These are phyloP conservation scores for Thermomucor indicae-seudaticae DNA, from an alignment of 371 early-diverging fungal genomes.

Conservation along the genomic window DNA sequence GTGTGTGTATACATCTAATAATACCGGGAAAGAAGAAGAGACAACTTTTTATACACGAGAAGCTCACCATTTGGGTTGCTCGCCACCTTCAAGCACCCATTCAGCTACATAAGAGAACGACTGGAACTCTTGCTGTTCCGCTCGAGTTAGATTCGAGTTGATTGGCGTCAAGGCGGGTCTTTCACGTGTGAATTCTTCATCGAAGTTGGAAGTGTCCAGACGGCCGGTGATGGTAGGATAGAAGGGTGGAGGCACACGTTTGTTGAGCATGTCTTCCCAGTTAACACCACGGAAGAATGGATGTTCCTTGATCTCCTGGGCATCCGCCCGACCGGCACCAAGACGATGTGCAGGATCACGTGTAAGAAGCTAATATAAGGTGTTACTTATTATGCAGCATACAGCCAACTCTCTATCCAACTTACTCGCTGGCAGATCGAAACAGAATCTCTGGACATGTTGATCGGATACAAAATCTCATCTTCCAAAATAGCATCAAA, in stretches of 20 bases:
- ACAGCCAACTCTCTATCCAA: not conserved
- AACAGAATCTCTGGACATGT: constrained; percentile 90
- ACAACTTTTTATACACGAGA: not conserved
- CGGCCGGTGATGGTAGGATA: constrained; percentile 79
- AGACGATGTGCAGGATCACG: constrained; percentile 86
- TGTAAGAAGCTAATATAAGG: constrained; percentile 65
- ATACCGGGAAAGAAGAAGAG: not conserved
- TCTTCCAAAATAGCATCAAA: constrained; percentile 94
- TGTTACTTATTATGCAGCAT: not conserved
- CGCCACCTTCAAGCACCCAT: constrained; percentile 49
- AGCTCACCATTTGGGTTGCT: constrained; percentile 5
- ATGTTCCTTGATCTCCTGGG: constrained; percentile 90
- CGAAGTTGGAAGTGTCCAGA: constrained; percentile 95
- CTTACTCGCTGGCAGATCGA: constrained; percentile 81
- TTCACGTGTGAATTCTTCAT: constrained; percentile 92
- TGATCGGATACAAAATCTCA: constrained; percentile 89
- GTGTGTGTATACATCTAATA: not conserved
- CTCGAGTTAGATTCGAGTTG: constrained; percentile 68
- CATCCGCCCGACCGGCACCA: constrained; percentile 81
- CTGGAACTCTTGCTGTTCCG: constrained; percentile 89
- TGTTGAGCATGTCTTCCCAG: constrained; percentile 89
- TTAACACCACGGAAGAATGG: constrained; percentile 92
- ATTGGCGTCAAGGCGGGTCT: constrained; percentile 88
- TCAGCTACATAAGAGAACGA: constrained; percentile 91
- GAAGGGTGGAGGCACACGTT: constrained; percentile 86